A percentile compares a stretch with the other conserved stretches of the same genome.
Evolutionary conservation across 164 flowering plant genomes (phyloP).

Genomic region (Vitis amurensis): DNA sequence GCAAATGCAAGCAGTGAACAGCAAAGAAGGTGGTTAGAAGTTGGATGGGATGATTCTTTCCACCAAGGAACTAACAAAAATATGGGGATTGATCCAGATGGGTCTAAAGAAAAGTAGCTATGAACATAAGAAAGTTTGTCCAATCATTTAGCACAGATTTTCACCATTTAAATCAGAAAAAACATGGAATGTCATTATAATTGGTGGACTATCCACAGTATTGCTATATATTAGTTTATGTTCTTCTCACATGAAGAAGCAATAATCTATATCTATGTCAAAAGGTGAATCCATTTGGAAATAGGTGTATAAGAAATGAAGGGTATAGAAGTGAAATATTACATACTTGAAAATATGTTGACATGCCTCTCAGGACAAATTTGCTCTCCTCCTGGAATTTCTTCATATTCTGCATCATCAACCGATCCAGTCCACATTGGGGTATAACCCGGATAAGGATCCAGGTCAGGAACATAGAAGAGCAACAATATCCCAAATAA

Average conservation of each 20-base stretch:
- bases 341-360: conserved; percentile 82
- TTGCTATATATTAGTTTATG: background rate
- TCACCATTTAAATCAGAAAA: background rate
- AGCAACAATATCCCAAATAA: conserved; percentile 72
- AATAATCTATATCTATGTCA: background rate
- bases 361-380: conserved; percentile 91
- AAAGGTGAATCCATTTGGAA: background rate
- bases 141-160: background rate
- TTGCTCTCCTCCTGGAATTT: conserved; percentile 81
- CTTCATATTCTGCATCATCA: conserved; percentile 67
- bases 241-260: background rate
- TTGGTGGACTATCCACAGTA: background rate
- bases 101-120: background rate
- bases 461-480: conserved; percentile 73
- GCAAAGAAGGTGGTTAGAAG: background rate
- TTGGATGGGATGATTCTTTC: background rate
- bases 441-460: conserved; percentile 79
- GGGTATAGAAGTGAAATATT: background rate
- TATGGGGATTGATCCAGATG: background rate
- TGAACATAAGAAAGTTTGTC: background rate
- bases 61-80: background rate
- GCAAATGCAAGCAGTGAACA: background rate
- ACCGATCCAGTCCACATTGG: conserved; percentile 48
- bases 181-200: background rate
- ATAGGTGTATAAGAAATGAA: background rate